Evolutionary conservation across 169 alveolate species (phyloP).

Genomic region (Plasmodium knowlesi): DNA sequence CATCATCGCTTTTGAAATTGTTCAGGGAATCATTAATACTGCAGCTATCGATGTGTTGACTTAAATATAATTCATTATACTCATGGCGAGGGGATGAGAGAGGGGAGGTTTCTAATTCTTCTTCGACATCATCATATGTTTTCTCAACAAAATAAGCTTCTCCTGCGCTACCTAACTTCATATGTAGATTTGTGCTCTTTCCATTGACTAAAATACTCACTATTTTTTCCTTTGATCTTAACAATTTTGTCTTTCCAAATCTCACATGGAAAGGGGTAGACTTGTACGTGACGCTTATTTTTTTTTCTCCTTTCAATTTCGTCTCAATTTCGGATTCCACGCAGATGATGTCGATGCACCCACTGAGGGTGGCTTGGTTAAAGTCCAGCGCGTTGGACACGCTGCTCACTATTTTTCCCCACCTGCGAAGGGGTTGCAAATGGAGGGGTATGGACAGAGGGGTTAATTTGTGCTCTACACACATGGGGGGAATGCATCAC

Average conservation of each 20-base stretch:
- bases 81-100: slow-evolving; percentile 60
- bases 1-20: slow-evolving; percentile 32
- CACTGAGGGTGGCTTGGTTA: slow-evolving; percentile 94
- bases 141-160: slow-evolving; percentile 95
- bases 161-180: slow-evolving; percentile 97
- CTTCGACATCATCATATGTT: slow-evolving; percentile 78
- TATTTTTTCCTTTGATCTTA: slow-evolving; percentile 92
- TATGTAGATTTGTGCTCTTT: slow-evolving; percentile 88
- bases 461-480: neutral
- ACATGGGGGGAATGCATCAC: neutral
- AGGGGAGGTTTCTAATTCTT: slow-evolving; percentile 70
- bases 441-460: neutral
- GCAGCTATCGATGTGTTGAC: slow-evolving; percentile 64
- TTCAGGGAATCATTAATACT: slow-evolving; percentile 25
- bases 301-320: slow-evolving; percentile 6
- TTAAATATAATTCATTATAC: slow-evolving; percentile 17
- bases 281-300: slow-evolving; percentile 80
- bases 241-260: slow-evolving; percentile 96
- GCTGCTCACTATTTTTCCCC: slow-evolving; percentile 94
- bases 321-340: slow-evolving; percentile 81
- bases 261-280: slow-evolving; percentile 97
- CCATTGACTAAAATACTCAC: slow-evolving; percentile 95
- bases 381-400: slow-evolving; percentile 92
- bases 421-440: slow-evolving; percentile 73
- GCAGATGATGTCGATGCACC: slow-evolving; percentile 94